Percentiles rank a stretch among this genome's conserved stretches.
Evolutionary conservation across 495 filamentous ascomycete species (phyloP).

Genomic region (Clohesyomyces aquaticus): DNA sequence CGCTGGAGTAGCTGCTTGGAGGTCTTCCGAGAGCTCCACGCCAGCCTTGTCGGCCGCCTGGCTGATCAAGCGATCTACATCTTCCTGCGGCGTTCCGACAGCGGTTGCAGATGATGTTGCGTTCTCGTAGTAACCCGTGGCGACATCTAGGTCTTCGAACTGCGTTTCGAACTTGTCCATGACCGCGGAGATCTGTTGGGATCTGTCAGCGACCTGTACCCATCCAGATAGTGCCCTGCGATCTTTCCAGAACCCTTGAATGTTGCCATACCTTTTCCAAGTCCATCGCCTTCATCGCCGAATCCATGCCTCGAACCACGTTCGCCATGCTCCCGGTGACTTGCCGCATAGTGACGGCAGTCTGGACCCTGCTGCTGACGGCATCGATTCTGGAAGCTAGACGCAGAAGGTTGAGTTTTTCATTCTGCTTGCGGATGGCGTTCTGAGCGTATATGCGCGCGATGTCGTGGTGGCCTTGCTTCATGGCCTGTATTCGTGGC

Average conservation of each 20-base stretch:
- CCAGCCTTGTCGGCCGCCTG: slow-evolving; percentile 85
- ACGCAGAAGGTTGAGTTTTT: slow-evolving; percentile 64
- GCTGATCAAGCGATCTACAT: slow-evolving; percentile 76
- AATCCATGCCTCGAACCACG: slow-evolving; percentile 67
- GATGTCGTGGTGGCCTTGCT: slow-evolving; percentile 71
- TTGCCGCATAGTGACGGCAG: slow-evolving; percentile 67
- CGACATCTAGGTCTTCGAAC: slow-evolving; percentile 83
- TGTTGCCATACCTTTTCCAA: slow-evolving; percentile 60
- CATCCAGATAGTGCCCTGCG: no score
- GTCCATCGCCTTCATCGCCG: slow-evolving; percentile 69
- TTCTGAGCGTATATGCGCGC: slow-evolving; percentile 84
- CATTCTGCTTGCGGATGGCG: slow-evolving; percentile 77
- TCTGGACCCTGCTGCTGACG: slow-evolving; percentile 64
- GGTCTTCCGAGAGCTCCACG: slow-evolving; percentile 70
- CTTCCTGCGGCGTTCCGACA: slow-evolving; percentile 77
- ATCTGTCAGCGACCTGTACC: slow-evolving; percentile 15
- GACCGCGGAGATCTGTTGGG: slow-evolving; percentile 55
- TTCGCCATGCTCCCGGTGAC: slow-evolving; percentile 68
- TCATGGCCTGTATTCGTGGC: slow-evolving; percentile 54
- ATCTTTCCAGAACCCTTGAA: no score
- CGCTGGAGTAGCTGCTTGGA: slow-evolving; percentile 57
- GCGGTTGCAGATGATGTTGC: slow-evolving; percentile 75
- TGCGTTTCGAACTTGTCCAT: slow-evolving; percentile 83
- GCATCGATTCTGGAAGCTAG: slow-evolving; percentile 65
- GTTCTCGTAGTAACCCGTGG: slow-evolving; percentile 81